Evolutionary conservation across 129 eudicot genomes (phyloP).

Genomic region (Arctium minus): DNA sequence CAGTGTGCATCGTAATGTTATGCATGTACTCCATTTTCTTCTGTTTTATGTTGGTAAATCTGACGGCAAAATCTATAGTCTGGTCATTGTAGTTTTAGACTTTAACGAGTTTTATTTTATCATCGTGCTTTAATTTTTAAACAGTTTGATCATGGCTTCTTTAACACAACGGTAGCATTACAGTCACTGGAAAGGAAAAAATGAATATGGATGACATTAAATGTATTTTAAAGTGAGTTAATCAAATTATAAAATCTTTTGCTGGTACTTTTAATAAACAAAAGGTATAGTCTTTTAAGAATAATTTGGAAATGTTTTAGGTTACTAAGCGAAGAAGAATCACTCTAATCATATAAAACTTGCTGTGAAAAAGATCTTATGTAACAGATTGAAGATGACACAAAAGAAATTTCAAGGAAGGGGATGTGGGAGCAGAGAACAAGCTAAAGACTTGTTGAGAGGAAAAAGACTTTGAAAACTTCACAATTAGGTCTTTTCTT

Average conservation of each 20-base stretch:
- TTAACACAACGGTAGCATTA: not conserved
- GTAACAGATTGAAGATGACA: not conserved
- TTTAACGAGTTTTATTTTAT: not conserved
- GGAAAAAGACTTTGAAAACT: not conserved
- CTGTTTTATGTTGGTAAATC: not conserved
- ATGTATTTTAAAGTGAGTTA: no score
- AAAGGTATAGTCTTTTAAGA: no score
- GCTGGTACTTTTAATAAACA: no score
- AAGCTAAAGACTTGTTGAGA: not conserved
- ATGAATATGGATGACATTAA: not conserved
- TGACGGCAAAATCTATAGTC: not conserved
- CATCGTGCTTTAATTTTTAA: not conserved
- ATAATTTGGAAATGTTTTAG: no score
- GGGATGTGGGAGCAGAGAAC: not conserved
- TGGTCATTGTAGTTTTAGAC: slow-evolving; percentile 1
- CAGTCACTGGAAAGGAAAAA: not conserved
- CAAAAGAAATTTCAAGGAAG: not conserved
- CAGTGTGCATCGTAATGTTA: not conserved
- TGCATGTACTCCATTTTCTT: not conserved
- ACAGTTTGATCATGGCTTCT: not conserved
- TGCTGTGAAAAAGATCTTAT: not conserved
- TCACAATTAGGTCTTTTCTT: not conserved
- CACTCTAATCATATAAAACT: not conserved
- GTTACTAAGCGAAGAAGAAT: not conserved
- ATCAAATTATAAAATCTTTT: no score